These are phyloP conservation scores for Syzygium grande DNA, from an alignment of 345 rosid genomes.

Conservation along the genomic window DNA sequence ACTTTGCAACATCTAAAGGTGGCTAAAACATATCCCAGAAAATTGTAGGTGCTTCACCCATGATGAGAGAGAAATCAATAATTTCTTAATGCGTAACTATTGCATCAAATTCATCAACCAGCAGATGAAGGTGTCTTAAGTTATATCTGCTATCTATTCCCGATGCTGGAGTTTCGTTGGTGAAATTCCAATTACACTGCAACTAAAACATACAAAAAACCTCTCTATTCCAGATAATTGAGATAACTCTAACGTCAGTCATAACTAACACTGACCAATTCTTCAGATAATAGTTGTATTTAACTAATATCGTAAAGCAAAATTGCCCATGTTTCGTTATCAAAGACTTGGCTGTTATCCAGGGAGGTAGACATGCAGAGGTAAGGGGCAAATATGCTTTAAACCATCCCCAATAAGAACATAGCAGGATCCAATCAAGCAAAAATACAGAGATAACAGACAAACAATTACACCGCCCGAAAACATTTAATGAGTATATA, in stretches of 20 bases:
- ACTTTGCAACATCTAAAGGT: not conserved
- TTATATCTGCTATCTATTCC: not conserved
- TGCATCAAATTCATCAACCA: not conserved
- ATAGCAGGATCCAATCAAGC: not conserved
- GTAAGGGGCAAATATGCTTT: not conserved
- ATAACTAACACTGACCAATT: not conserved
- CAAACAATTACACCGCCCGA: not conserved
- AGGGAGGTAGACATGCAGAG: not conserved
- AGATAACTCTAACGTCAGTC: not conserved
- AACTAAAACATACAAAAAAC: not conserved
- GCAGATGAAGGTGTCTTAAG: not conserved
- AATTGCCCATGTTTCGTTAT: not conserved
- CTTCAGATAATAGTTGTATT: not conserved
- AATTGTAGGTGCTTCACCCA: not conserved
- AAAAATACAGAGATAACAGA: not conserved
- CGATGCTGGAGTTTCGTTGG: not conserved
- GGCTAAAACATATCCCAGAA: not conserved
- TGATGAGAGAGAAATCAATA: not conserved
- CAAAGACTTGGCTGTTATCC: not conserved
- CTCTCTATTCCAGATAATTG: not conserved
- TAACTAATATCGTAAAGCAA: not conserved
- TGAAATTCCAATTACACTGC: not conserved
- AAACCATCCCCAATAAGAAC: not conserved
- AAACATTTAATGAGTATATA: not conserved
- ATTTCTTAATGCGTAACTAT: not conserved